Base-by-base conservation (phyloP, 179 eudicot species). In the Drosera spatulata region DNA sequence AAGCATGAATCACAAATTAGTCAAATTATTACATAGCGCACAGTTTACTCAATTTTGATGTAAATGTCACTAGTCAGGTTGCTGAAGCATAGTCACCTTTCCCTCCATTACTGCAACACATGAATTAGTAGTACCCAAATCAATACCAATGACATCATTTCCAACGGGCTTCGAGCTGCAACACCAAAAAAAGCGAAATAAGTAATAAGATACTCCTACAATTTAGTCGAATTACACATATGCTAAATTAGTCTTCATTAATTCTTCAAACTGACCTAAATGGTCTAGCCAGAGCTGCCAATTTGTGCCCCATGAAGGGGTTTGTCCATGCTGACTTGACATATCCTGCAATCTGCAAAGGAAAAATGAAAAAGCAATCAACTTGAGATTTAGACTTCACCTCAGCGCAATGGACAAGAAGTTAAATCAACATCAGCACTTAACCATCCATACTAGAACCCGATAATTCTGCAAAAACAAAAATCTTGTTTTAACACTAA, bases 61-160 rank as follows among this genome's bases (percentile, higher is more conserved):
- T 22, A 22, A 22, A 22, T 22, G 33, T 22, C 33, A 22, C 33
- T 22, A 22, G 33, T 22, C 33, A 22, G 33, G 1, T 22, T 22
- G 33, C 33, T 22, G 33, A 22, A 22, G 33, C 33, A 22, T 1
- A 22, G 33, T 22, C 33, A 89, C 96, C 96, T 93, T 93, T 56
- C 99, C 99, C 69, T 87, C 95, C 97, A 89, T 22, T 22, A 22
- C 33, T 22, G 33, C 33, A 22, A 22, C 33, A 22, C 33, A 22
- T 22, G 33, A 22, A 1, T 22, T 22, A 22, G 33, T 22, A 22
- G 33, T 22, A 22, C 33, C 33, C 33, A 22, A 22, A 22, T 89
- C 97, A 51, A 89, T 87, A 58, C 97, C 97, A 55, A 89, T 84
- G 41, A 89, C 88, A 64, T 89, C 97, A 73, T 73, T 77, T 13